Evolutionary conservation across 2,329 filamentous ascomycete genomes (phyloP).

Genomic region (Colletotrichum nymphaeae): DNA sequence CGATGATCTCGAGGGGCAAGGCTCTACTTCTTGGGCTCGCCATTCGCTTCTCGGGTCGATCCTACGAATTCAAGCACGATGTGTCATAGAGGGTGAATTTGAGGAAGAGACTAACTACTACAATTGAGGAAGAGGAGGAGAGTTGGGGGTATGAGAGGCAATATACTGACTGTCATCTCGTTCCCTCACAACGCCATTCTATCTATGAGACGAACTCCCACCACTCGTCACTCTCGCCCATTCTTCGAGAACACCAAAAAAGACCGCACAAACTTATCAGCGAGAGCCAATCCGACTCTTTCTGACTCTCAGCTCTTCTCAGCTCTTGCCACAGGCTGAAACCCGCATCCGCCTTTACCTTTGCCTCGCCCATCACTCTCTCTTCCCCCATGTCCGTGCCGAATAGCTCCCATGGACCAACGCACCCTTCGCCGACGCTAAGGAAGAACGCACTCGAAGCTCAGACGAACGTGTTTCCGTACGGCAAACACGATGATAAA

Average conservation of each 20-base stretch:
- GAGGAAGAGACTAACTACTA: neutral
- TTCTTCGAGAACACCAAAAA: slow-evolving; percentile 10
- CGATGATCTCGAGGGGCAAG: neutral
- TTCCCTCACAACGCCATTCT: slow-evolving; percentile 10
- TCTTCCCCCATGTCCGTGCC: slow-evolving; percentile 18
- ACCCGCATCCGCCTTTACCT: neutral
- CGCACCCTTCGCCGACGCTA: slow-evolving; percentile 33
- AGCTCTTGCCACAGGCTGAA: neutral
- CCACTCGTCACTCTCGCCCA: neutral
- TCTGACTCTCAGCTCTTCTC: neutral
- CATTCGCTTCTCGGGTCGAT: neutral
- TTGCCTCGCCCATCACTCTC: neutral
- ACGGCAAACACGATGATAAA: slow-evolving; percentile 18
- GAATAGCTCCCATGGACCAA: slow-evolving; percentile 22
- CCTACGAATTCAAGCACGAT: neutral
- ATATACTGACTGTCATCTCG: slow-evolving; percentile 13
- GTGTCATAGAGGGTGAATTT: neutral
- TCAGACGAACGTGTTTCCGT: slow-evolving; percentile 22
- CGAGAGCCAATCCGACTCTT: neutral
- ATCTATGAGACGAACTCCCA: slow-evolving; percentile 24
- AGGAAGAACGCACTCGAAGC: slow-evolving; percentile 13
- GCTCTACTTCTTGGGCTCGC: neutral
- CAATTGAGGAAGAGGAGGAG: neutral
- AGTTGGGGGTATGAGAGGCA: neutral
- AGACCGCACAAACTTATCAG: neutral